A percentile compares a stretch with the other conserved stretches of the same genome.
Evolutionary conservation across 1,139 yeast species (phyloP).

Genomic region (Blastobotrys capitulatus): DNA sequence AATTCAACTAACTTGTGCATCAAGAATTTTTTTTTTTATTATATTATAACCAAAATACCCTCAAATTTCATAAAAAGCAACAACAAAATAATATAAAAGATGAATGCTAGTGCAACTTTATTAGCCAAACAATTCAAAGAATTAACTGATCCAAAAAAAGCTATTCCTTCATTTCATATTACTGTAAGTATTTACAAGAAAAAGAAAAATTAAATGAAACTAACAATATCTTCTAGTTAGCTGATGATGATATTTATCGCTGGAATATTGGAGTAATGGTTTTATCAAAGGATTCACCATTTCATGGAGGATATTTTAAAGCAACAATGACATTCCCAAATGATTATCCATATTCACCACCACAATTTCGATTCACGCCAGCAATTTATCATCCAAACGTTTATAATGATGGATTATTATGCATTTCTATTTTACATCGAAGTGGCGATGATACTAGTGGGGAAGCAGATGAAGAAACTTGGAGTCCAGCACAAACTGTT

Average conservation of each 20-base stretch:
- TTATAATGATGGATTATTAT: slow-evolving; percentile 85
- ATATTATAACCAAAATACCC: too few relatives aligned
- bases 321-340: slow-evolving; percentile 91
- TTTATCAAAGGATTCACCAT: slow-evolving; percentile 79
- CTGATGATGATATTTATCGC: slow-evolving; percentile 82
- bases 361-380: slow-evolving; percentile 89
- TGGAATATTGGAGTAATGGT: slow-evolving; percentile 94
- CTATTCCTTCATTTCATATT: slow-evolving; percentile 86
- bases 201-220: neutral
- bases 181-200: slow-evolving; percentile 33
- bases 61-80: too few relatives aligned
- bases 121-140: slow-evolving; percentile 92
- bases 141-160: slow-evolving; percentile 87
- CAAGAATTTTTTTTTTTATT: too few relatives aligned
- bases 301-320: slow-evolving; percentile 92
- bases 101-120: slow-evolving; percentile 45
- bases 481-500: slow-evolving; percentile 97
- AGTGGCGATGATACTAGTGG: slow-evolving; percentile 86
- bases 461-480: slow-evolving; percentile 77
- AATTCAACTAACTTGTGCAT: too few relatives aligned
- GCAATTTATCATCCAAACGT: slow-evolving; percentile 94
- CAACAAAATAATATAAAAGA: too few relatives aligned
- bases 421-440: slow-evolving; percentile 88
- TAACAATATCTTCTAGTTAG: slow-evolving; percentile 39
- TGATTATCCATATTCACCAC: slow-evolving; percentile 90